Conservation (phyloP, 257 asterid genomes). For the Oldenlandia corymbosa region DNA sequence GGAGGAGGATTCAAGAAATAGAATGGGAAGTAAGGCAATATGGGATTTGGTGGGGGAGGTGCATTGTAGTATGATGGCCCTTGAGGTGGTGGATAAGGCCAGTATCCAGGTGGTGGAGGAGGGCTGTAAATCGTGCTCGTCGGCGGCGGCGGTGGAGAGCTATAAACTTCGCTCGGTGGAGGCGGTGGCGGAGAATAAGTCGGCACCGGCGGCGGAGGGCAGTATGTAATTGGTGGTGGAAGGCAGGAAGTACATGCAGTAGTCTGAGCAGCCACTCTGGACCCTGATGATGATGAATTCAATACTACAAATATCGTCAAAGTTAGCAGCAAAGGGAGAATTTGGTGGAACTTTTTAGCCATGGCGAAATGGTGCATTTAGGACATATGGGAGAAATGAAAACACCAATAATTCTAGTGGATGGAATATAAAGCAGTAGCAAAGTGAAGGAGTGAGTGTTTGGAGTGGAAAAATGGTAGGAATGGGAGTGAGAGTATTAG, state of each 20-base stretch:
- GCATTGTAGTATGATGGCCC: slow-evolving; percentile 32
- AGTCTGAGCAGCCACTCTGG: slow-evolving; percentile 14
- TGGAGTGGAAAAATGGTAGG: background rate
- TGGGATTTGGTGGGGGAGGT: slow-evolving; percentile 47
- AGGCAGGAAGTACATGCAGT: slow-evolving; percentile 26
- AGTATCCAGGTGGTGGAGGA: slow-evolving; percentile 11
- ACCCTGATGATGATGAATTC: background rate
- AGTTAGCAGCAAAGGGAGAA: slow-evolving; percentile 1
- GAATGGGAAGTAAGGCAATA: slow-evolving; percentile 41
- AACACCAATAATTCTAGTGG: background rate
- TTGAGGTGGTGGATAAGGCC: slow-evolving; percentile 17
- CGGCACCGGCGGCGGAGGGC: slow-evolving; percentile 27
- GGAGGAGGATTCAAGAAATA: slow-evolving; percentile 36
- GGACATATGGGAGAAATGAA: background rate
- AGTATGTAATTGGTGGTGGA: slow-evolving; percentile 23
- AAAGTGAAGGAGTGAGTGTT: background rate
- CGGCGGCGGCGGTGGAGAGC: slow-evolving; percentile 17
- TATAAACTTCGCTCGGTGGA: background rate
- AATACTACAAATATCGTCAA: slow-evolving; percentile 11
- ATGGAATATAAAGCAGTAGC: background rate
- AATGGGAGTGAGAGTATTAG: background rate
- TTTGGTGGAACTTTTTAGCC: slow-evolving; percentile 16
- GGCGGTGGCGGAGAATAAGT: slow-evolving; percentile 16
- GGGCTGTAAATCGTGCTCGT: slow-evolving; percentile 16
- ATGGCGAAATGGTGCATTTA: slow-evolving; percentile 8